Percentiles rank a stretch among this genome's conserved stretches.
These are phyloP conservation scores for Albizia julibrissin DNA, from an alignment of 306 rosid species.

Conservation along the genomic window DNA sequence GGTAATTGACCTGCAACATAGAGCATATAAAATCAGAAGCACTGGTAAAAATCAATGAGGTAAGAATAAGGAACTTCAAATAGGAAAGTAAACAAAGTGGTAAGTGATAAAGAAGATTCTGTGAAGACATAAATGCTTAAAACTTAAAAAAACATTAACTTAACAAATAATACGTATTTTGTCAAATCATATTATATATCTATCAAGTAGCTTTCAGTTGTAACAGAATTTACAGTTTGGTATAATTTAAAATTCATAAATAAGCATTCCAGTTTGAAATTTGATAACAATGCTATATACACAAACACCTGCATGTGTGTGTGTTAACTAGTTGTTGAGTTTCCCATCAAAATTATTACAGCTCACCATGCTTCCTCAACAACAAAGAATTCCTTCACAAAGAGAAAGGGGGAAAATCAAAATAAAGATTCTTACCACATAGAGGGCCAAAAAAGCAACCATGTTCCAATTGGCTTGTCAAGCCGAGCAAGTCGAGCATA, in stretches of 20 bases:
- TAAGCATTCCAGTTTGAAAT: not conserved
- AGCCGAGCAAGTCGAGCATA: slow-evolving; percentile 92
- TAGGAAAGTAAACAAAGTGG: not conserved
- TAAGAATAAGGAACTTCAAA: not conserved
- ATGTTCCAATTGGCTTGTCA: slow-evolving; percentile 91
- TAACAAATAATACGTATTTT: not conserved
- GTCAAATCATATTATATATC: not conserved
- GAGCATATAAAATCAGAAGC: slow-evolving; percentile 19
- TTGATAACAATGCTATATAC: not conserved
- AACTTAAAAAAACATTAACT: not conserved
- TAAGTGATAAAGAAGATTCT: not conserved
- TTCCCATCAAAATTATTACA: slow-evolving; percentile 5
- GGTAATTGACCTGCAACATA: slow-evolving; percentile 71
- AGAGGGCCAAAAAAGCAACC: slow-evolving; percentile 97
- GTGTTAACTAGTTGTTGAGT: slow-evolving; percentile 22
- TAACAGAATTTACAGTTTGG: not conserved
- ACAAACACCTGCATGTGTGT: not conserved
- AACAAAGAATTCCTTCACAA: not conserved
- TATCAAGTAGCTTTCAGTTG: not conserved
- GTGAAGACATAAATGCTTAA: not conserved
- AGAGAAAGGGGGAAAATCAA: not conserved
- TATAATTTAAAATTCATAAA: not conserved
- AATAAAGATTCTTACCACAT: slow-evolving; percentile 63
- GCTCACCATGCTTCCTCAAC: slow-evolving; percentile 4
- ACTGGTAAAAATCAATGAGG: not conserved